Base-by-base conservation (phyloP, 1,284 basidiomycete species). In the Lignosus rhinocerotis region DNA sequence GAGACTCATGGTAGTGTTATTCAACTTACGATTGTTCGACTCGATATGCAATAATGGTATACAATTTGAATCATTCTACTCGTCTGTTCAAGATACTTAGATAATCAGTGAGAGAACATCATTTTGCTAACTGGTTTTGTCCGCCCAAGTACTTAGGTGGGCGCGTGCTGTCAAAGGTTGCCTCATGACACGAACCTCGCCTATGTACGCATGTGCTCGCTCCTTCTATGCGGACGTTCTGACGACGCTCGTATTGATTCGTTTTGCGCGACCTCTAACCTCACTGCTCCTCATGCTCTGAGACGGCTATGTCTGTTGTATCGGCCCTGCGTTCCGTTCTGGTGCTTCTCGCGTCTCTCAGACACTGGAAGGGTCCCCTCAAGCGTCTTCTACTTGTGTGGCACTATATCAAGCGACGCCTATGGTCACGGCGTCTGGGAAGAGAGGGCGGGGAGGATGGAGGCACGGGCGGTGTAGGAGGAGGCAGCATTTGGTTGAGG, bases 371-470 rank as follows among this genome's bases (percentile, higher is more conserved):
- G 25, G 30, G 32, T 36, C 43, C 54, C 43, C 41, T 51, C 19
- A 50, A 45, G 25, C 54, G 54, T 21, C 54, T 56, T 30, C 21
- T 44, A 9, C 31, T 44, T 3, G 3, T 56, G n/a, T 56, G 54
- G 54, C 47, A 16, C 10, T 48, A 42, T 30, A 21, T 56, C 45
- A 56, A 43, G 34, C 54, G 36, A n/a, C 17, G 46, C 1, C 42
- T 54, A 16, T 17, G 44, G 41, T 5, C 0, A 21, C 9, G n/a
- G 19, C 16, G 21, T 11, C 8, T 33, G 31, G 17, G 54, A 48
- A 16, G 42, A 33, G 16, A 41, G 19, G 16, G 6, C 17, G 43
- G 16, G 7, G 5, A 16, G n/a, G 44, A 31, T 39, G 41, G 34
- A 25, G 1, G 30, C 30, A 3, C 16, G 16, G 44, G 33, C 31